Evolutionary conservation across 805 yeast genomes (phyloP), one percentile per base, ranked within the genome.

Genomic region (Hanseniaspora hatyaiensis): DNA sequence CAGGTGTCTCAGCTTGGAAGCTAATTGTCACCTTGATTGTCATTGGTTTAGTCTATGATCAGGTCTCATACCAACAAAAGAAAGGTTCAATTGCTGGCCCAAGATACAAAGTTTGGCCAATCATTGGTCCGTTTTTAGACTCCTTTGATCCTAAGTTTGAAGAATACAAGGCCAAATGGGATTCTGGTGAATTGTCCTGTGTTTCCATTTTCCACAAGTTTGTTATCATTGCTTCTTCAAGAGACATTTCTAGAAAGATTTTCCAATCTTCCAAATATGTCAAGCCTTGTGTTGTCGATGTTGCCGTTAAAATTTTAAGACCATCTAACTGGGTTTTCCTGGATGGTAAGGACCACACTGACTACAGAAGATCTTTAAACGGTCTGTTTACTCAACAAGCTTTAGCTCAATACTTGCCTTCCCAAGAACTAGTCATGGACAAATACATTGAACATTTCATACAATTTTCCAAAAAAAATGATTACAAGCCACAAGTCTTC

Each of bases 271-370:
- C 96, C 33, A 73, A 77, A 40, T 92, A 73, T 60, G 96, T 87
- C 52, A 87, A 87, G 65, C 98, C 98, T 5, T 92, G 98, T 69
- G 95, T 92, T 52, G 98, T 92, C 54, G 98, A 92, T 62, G 97
- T 87, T 47, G 98, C 98, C 18, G 73, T 80, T 53, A 92, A 92
- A 67, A 85, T 92, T 55, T 70, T 92, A 59, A 78, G 97, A 66
- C 96, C 97, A 40, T 73, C 89, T 39, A 92, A 89, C 70, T 92
- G 98, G 98, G 98, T 92, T 31, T 92, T 92, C 64, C 67, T 87
- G 59, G 98, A 92, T 60, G 98, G 98, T 56, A 87, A 87, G 67
- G 94, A 80, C 29, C 98, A 92, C 59, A 77, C 79, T 50, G 98
- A 92, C 65, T 92, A 89, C 68, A 80, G 98, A 67, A 79, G 78